phyloP scores from a whole-genome alignment of 345 rosid genomes.

The Moringa oleifera region DNA sequence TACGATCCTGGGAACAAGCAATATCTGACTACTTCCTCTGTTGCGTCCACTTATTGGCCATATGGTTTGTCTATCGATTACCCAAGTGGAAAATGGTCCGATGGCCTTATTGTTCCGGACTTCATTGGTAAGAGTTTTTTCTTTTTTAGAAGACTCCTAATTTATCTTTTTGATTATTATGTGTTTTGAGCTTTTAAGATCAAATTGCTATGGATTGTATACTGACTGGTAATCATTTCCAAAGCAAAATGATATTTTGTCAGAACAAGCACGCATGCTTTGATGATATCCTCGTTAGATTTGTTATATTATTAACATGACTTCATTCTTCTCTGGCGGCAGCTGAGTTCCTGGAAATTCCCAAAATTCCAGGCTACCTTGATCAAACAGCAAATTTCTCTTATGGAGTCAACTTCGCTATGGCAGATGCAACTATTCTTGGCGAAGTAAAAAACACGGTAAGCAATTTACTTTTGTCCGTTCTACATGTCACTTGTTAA shows the following conservation, averaged over 20 bases:
- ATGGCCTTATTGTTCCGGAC: conserved; percentile 11
- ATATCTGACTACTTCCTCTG: not conserved
- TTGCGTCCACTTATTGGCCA: not conserved
- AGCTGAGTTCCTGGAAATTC: conserved; percentile 24
- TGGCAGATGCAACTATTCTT: conserved; percentile 19
- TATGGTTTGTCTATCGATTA: not conserved
- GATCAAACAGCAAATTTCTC: conserved; percentile 7
- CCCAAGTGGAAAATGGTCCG: conserved; percentile 1
- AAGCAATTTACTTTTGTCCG: conserved; percentile 9
- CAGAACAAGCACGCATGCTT: no score
- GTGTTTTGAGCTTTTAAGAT: no score
- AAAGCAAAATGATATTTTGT: no score
- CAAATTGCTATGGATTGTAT: no score
- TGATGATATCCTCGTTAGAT: no score
- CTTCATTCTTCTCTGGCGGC: not conserved
- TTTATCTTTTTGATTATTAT: no score
- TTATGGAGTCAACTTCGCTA: conserved; percentile 24
- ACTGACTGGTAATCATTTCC: no score
- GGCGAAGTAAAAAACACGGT: conserved; percentile 13
- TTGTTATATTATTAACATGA: no score
- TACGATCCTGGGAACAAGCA: conserved; percentile 6
- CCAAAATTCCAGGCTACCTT: conserved; percentile 18
- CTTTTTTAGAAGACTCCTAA: no score
- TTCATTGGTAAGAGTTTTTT: conserved; percentile 3
- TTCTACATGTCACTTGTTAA: no score